Conservation (phyloP, 2,329 filamentous ascomycete genomes). For the Talaromyces albobiverticillius region DNA sequence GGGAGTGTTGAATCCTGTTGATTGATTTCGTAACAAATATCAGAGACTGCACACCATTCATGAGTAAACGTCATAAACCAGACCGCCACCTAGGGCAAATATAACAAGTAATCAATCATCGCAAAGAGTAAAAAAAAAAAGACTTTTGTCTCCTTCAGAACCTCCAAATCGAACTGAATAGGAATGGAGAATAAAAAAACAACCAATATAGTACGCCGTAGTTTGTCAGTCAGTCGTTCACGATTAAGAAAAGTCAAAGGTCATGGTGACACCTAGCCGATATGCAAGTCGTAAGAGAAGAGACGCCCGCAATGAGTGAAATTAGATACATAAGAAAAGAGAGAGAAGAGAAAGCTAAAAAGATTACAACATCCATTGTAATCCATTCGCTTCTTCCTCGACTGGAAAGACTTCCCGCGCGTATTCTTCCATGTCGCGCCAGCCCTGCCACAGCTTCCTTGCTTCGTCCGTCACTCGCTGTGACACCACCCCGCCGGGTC, state of each 20-base stretch:
- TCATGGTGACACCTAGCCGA: slow-evolving; percentile 9
- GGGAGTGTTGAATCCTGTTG: too few relatives aligned
- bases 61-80: too few relatives aligned
- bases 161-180: background rate
- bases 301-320: slow-evolving; percentile 11
- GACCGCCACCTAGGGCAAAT: background rate
- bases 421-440: slow-evolving; percentile 88
- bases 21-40: too few relatives aligned
- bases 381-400: slow-evolving; percentile 89
- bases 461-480: slow-evolving; percentile 71
- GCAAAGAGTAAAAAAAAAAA: background rate
- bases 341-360: too few relatives aligned
- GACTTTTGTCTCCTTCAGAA: background rate
- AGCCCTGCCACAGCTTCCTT: slow-evolving; percentile 84
- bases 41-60: too few relatives aligned
- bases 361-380: slow-evolving; percentile 77
- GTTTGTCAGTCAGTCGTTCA: background rate
- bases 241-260: background rate
- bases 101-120: too few relatives aligned
- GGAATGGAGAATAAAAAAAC: background rate
- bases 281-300: slow-evolving; percentile 7
- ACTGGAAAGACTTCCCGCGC: slow-evolving; percentile 89
- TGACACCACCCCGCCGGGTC: slow-evolving; percentile 56
- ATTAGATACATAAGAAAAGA: background rate
- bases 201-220: background rate